These are phyloP conservation scores for Cicer yamashitae DNA, from an alignment of 306 rosid species.

Conservation along the genomic window DNA sequence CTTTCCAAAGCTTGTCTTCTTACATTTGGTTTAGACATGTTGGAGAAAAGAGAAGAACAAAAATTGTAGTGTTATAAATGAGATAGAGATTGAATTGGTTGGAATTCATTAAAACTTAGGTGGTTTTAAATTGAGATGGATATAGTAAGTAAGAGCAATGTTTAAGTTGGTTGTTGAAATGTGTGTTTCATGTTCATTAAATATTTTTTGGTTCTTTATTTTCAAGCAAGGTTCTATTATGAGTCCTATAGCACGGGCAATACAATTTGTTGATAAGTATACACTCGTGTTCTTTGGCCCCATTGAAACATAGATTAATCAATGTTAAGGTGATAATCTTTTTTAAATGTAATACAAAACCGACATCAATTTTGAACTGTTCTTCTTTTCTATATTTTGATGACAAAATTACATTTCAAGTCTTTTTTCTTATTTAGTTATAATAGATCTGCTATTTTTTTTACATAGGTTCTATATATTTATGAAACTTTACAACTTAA, in stretches of 20 bases:
- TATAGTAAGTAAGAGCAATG: slow-evolving; percentile 12
- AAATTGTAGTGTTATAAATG: not conserved
- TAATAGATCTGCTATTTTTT: no score
- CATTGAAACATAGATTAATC: not conserved
- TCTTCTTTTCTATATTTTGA: not conserved
- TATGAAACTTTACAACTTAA: no score
- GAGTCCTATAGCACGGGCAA: slow-evolving; percentile 19
- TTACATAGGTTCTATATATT: no score
- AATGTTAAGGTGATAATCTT: not conserved
- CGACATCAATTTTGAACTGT: slow-evolving; percentile 18
- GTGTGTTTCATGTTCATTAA: slow-evolving; percentile 67
- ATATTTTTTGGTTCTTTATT: slow-evolving; percentile 57
- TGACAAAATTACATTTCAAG: no score
- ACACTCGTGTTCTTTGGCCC: slow-evolving; percentile 34
- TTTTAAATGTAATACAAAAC: not conserved
- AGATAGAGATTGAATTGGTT: slow-evolving; percentile 20
- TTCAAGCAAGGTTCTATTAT: slow-evolving; percentile 67
- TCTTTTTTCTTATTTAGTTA: no score
- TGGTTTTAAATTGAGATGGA: slow-evolving; percentile 40
- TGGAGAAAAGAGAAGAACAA: slow-evolving; percentile 5
- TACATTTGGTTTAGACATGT: slow-evolving; percentile 67
- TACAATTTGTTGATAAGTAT: slow-evolving; percentile 32
- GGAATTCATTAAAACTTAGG: slow-evolving; percentile 38
- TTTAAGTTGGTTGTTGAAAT: slow-evolving; percentile 69
- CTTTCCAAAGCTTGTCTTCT: slow-evolving; percentile 66